Conservation (phyloP, 2,329 filamentous ascomycete species). For the Thermothelomyces thermophilus region DNA sequence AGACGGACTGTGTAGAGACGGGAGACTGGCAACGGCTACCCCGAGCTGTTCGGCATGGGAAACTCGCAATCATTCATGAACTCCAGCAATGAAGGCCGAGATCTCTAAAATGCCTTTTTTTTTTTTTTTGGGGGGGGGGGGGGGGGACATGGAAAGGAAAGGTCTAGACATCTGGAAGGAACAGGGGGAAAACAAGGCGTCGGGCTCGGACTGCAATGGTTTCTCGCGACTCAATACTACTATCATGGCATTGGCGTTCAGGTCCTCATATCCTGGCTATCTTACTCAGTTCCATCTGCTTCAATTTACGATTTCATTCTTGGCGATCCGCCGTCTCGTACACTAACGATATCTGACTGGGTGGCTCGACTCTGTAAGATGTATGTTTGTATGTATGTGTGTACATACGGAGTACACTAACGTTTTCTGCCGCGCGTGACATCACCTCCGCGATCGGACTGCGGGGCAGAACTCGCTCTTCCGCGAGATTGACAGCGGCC, state of each 20-base stretch:
- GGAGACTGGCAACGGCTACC: constrained; percentile 1
- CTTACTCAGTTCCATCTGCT: not conserved
- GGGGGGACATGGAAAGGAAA: not conserved
- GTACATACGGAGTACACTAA: too few relatives aligned
- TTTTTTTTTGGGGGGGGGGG: too few relatives aligned
- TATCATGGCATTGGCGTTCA: constrained; percentile 8
- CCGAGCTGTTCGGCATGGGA: not conserved
- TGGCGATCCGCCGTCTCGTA: not conserved
- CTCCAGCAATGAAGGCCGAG: constrained; percentile 6
- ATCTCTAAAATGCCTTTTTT: too few relatives aligned
- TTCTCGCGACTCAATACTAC: constrained; percentile 1
- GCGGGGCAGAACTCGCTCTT: constrained; percentile 8
- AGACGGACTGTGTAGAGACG: not conserved
- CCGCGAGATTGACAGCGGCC: not conserved
- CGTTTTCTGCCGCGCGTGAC: not conserved
- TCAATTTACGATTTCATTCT: not conserved
- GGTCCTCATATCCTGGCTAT: not conserved
- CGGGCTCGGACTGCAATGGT: not conserved
- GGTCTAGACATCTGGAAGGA: constrained; percentile 2
- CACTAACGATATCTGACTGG: too few relatives aligned
- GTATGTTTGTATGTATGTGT: too few relatives aligned
- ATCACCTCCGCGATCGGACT: constrained; percentile 16
- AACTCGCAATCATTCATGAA: not conserved
- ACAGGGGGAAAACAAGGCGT: not conserved
- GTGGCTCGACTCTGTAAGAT: too few relatives aligned